Conservation (phyloP, 1,139 yeast species). For the Yamadazyma membranifaciens region DNA sequence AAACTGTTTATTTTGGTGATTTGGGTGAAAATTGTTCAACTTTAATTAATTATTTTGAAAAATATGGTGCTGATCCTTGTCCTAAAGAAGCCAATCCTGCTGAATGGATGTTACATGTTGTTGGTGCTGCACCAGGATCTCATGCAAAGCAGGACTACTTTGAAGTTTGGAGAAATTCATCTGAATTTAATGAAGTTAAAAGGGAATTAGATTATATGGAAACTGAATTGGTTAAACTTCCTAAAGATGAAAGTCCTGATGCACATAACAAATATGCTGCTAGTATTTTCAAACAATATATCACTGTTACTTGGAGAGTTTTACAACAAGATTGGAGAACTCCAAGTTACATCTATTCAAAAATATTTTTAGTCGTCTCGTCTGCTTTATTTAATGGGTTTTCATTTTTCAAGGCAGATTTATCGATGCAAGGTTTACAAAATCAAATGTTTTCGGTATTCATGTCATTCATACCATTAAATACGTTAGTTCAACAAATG, state of each 20-base stretch:
- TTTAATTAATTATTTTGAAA: conserved; percentile 66
- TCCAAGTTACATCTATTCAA: conserved; percentile 69
- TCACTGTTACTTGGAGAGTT: conserved; percentile 51
- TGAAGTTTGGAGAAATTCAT: conserved; percentile 62
- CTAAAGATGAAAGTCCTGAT: conserved; percentile 30
- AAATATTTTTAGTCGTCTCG: conserved; percentile 49
- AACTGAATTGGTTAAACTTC: conserved; percentile 37
- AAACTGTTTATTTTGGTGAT: conserved; percentile 79
- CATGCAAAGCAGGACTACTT: conserved; percentile 60
- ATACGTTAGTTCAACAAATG: conserved; percentile 68
- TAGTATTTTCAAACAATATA: conserved; percentile 44
- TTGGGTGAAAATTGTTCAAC: conserved; percentile 64
- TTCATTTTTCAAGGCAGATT: conserved; percentile 66
- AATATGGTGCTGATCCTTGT: conserved; percentile 64
- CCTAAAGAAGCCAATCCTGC: conserved; percentile 73
- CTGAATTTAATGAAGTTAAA: conserved; percentile 46
- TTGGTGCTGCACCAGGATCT: conserved; percentile 78
- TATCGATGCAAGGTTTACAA: conserved; percentile 57
- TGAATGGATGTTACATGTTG: conserved; percentile 77
- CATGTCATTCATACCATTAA: conserved; percentile 63
- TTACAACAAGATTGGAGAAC: conserved; percentile 70
- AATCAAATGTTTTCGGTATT: conserved; percentile 68
- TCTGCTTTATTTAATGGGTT: conserved; percentile 69
- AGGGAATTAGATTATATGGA: conserved; percentile 44
- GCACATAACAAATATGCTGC: conserved; percentile 42